Conservation (phyloP, 2,329 filamentous ascomycete species). For the Blastomyces emzantsi region DNA sequence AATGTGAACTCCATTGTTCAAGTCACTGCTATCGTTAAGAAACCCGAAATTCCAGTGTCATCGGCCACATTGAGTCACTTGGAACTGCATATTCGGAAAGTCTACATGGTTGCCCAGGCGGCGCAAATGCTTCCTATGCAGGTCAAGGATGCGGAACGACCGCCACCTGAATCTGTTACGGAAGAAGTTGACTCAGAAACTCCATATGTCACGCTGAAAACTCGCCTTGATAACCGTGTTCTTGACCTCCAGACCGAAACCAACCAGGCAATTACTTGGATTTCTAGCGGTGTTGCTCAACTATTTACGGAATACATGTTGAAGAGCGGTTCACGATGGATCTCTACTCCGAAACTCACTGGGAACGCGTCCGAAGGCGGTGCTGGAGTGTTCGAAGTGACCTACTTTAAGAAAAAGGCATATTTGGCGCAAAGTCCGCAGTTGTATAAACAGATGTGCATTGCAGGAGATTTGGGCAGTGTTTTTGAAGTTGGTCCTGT, state of each 20-base stretch:
- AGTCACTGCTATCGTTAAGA: constrained; percentile 71
- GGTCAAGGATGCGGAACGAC: constrained; percentile 45
- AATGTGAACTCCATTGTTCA: constrained; percentile 73
- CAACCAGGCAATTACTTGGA: constrained; percentile 76
- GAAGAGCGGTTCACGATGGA: constrained; percentile 64
- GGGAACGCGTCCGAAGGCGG: constrained; percentile 89
- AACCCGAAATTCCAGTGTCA: constrained; percentile 79
- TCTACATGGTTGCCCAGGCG: constrained; percentile 64
- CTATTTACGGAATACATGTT: constrained; percentile 75
- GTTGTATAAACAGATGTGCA: constrained; percentile 60
- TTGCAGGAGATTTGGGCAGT: constrained; percentile 53
- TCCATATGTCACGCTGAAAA: constrained; percentile 71
- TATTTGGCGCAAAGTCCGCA: constrained; percentile 58
- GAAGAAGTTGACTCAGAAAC: constrained; percentile 45
- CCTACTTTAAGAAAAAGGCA: constrained; percentile 79
- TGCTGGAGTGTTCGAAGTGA: constrained; percentile 79
- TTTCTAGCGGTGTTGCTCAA: constrained; percentile 56
- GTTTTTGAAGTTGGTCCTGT: constrained; percentile 59
- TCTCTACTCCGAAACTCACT: constrained; percentile 83
- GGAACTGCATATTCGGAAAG: constrained; percentile 82
- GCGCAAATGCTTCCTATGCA: constrained; percentile 53
- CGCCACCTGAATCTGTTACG: constrained; percentile 37
- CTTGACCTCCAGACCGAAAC: constrained; percentile 88
- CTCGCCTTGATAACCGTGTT: constrained; percentile 80
- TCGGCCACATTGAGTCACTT: constrained; percentile 69